A percentile compares a stretch with the other conserved stretches of the same genome.
Evolutionary conservation across 805 yeast species (phyloP).

Genomic region (Ogataea angusta): DNA sequence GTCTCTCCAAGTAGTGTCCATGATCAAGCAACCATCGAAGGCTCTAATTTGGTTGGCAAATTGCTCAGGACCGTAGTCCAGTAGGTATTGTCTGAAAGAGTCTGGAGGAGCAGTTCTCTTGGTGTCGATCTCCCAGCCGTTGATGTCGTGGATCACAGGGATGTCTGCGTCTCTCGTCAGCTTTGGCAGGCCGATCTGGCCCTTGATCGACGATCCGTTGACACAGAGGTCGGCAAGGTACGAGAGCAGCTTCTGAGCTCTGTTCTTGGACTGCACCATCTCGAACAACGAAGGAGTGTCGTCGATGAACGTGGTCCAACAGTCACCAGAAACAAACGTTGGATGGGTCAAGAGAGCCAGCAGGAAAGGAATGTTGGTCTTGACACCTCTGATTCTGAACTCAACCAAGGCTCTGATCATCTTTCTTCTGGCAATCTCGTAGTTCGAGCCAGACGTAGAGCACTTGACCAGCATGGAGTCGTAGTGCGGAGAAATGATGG

Average conservation of each 20-base stretch:
- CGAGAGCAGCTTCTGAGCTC: constrained; percentile 90
- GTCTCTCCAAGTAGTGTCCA: constrained; percentile 99
- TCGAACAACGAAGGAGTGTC: constrained; percentile 96
- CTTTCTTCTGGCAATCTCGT: constrained; percentile 94
- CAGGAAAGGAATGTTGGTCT: constrained; percentile 96
- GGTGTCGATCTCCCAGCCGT: constrained; percentile 57
- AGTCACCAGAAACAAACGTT: constrained; percentile 77
- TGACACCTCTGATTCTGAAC: constrained; percentile 98
- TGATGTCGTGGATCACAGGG: constrained; percentile 65
- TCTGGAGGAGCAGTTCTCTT: constrained; percentile 49
- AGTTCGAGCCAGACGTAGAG: constrained; percentile 94
- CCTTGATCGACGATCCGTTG: constrained; percentile 93
- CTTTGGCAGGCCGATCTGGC: constrained; percentile 92
- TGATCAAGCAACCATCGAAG: constrained; percentile 82
- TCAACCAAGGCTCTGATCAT: constrained; percentile 96
- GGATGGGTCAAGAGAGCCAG: constrained; percentile 88
- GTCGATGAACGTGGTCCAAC: constrained; percentile 98
- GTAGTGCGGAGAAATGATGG: constrained; percentile 93
- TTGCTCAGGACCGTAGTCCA: constrained; percentile 81
- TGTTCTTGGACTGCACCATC: constrained; percentile 91
- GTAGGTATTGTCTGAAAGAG: constrained; percentile 91
- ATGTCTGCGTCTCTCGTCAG: constrained; percentile 69
- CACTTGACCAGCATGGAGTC: constrained; percentile 98
- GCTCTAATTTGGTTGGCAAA: constrained; percentile 86
- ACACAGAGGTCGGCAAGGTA: constrained; percentile 93